These are phyloP conservation scores for Neofusicoccum laricinum DNA, from an alignment of 2,329 filamentous ascomycete genomes.

Conservation along the genomic window DNA sequence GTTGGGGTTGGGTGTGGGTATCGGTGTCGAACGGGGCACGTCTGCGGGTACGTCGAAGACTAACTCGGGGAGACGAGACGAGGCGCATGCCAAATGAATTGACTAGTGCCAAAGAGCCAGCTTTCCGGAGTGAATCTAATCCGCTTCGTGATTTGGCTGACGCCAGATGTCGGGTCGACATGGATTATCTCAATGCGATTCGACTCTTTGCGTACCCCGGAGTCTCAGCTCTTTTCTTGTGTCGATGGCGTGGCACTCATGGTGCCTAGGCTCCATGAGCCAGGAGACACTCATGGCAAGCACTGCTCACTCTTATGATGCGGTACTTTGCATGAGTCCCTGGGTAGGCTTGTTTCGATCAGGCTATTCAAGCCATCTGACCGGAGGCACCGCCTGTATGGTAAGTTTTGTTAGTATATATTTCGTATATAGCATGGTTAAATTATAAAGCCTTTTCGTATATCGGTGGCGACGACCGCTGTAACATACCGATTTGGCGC, in stretches of 20 bases:
- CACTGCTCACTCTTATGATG: background rate
- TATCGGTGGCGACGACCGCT: background rate
- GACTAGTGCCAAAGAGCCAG: background rate
- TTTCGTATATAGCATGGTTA: background rate
- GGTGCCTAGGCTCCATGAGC: background rate
- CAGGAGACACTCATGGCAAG: background rate
- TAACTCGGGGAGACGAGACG: background rate
- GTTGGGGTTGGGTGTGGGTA: background rate
- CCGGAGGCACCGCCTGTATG: slow-evolving; percentile 7
- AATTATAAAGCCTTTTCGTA: background rate
- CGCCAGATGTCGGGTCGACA: background rate
- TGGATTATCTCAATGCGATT: background rate
- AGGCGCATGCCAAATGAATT: background rate
- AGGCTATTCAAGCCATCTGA: slow-evolving; percentile 18
- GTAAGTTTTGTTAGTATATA: too few relatives aligned
- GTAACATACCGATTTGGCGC: slow-evolving; percentile 62
- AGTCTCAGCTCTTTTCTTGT: background rate
- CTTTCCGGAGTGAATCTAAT: background rate
- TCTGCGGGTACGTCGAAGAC: background rate
- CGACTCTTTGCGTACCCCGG: background rate
- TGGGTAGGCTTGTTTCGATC: background rate
- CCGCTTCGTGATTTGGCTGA: background rate
- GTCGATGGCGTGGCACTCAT: background rate
- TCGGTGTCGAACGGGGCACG: slow-evolving; percentile 14
- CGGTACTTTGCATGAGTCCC: background rate